These are phyloP conservation scores for Scedosporium minutisporum DNA, from an alignment of 2,329 filamentous ascomycete species.

Conservation along the genomic window DNA sequence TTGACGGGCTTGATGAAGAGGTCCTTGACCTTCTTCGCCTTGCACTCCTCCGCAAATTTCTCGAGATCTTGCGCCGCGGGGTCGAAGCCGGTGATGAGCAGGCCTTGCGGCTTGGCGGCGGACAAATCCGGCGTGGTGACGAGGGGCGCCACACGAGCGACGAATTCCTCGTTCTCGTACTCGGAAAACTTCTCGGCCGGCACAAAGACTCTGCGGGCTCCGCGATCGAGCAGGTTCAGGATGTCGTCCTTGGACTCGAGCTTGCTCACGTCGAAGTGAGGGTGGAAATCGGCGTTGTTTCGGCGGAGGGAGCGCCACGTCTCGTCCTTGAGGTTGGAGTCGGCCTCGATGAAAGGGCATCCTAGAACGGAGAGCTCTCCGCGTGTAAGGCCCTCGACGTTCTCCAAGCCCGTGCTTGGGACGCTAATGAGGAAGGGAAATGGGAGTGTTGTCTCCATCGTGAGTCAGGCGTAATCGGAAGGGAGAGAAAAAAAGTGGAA, in stretches of 20 bases:
- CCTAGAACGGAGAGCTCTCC: conserved; percentile 51
- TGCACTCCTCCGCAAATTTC: conserved; percentile 34
- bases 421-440: conserved; percentile 54
- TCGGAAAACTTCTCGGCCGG: conserved; percentile 55
- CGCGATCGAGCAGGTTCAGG: conserved; percentile 71
- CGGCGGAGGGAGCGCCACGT: conserved; percentile 23
- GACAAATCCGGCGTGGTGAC: conserved; percentile 37
- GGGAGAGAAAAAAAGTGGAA: not conserved
- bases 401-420: conserved; percentile 37
- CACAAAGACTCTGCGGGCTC: conserved; percentile 78
- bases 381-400: conserved; percentile 41
- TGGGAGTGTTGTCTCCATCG: conserved; percentile 56
- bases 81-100: conserved; percentile 45
- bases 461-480: conserved; percentile 9
- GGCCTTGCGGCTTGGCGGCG: conserved; percentile 36
- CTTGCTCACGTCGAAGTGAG: conserved; percentile 68
- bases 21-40: conserved; percentile 33
- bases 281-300: conserved; percentile 42
- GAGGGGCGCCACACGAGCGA: conserved; percentile 44
- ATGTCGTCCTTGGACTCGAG: conserved; percentile 64
- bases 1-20: conserved; percentile 42
- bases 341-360: conserved; percentile 46
- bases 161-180: conserved; percentile 40
- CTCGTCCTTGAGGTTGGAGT: conserved; percentile 1
- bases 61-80: conserved; percentile 27